Conservation (phyloP, 805 yeast species). For the Candida ortonii region DNA sequence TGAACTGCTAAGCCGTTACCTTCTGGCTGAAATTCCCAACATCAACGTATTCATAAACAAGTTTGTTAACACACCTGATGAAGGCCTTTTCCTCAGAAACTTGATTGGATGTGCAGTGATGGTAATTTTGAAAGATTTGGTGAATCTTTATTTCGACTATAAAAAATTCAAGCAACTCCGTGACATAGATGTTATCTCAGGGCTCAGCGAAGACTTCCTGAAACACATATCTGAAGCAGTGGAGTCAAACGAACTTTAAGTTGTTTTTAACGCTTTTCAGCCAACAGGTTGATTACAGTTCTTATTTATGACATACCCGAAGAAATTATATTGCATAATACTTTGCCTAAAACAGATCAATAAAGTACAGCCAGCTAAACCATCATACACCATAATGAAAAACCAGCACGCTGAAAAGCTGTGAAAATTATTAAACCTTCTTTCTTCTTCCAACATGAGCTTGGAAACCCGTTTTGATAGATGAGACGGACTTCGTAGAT, state of each 20-base stretch:
- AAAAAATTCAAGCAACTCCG: constrained; percentile 29
- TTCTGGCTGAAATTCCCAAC: constrained; percentile 23
- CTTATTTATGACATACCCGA: constrained; percentile 4
- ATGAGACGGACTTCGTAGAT: constrained; percentile 91
- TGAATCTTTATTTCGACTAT: constrained; percentile 33
- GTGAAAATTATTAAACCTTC: constrained; percentile 51
- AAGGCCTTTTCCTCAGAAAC: constrained; percentile 33
- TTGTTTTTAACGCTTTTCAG: too few relatives aligned
- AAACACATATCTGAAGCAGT: constrained; percentile 8
- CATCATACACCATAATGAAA: too few relatives aligned
- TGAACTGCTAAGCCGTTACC: constrained; percentile 19
- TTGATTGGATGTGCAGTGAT: constrained; percentile 34
- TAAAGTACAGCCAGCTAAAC: too few relatives aligned
- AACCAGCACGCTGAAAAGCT: too few relatives aligned
- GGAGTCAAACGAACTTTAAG: too few relatives aligned
- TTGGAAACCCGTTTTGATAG: constrained; percentile 99
- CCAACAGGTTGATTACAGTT: constrained; percentile 1
- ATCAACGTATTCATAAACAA: constrained; percentile 22
- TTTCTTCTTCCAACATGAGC: constrained; percentile 93
- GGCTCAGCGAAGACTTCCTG: constrained; percentile 13
- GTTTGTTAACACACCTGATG: constrained; percentile 36
- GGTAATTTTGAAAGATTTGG: constrained; percentile 32
- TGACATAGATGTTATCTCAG: constrained; percentile 22
- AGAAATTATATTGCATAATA: constrained; percentile 9
- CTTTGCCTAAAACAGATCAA: too few relatives aligned